These are phyloP conservation scores for Cladochytrium replicatum DNA, from an alignment of 192 early-diverging fungal genomes.

Conservation along the genomic window DNA sequence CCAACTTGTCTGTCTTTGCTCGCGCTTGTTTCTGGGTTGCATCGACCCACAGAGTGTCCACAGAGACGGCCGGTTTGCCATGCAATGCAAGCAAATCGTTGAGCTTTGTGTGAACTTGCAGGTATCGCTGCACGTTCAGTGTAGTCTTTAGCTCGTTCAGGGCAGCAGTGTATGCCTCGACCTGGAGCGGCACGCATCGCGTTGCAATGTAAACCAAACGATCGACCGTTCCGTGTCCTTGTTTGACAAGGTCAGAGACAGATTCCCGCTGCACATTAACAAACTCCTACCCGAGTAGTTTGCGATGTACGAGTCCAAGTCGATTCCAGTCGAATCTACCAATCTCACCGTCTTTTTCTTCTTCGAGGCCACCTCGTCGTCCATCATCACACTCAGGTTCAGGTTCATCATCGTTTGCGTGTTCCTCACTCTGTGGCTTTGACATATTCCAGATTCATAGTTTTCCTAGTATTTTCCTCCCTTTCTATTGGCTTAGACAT, in stretches of 20 bases:
- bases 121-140: constrained; percentile 40
- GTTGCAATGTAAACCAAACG: constrained; percentile 67
- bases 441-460: too few relatives aligned
- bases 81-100: constrained; percentile 38
- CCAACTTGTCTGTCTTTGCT: constrained; percentile 48
- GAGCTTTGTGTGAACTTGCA: constrained; percentile 35
- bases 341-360: too few relatives aligned
- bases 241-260: neutral
- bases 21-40: constrained; percentile 35
- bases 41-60: constrained; percentile 31
- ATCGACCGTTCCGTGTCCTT: constrained; percentile 60
- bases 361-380: too few relatives aligned
- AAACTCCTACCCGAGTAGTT: constrained; percentile 50
- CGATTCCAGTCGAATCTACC: too few relatives aligned
- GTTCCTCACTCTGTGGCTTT: too few relatives aligned
- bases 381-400: too few relatives aligned
- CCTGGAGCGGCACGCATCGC: constrained; percentile 49
- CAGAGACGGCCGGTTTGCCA: constrained; percentile 35
- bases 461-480: too few relatives aligned
- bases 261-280: neutral
- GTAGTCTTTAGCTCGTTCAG: constrained; percentile 46
- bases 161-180: constrained; percentile 59
- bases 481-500: too few relatives aligned
- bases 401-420: too few relatives aligned
- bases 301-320: constrained; percentile 52